Evolutionary conservation across 495 filamentous ascomycete genomes (phyloP), one percentile per base, ranked within the genome.

Genomic region (Staphylotrichum tortipilum): DNA sequence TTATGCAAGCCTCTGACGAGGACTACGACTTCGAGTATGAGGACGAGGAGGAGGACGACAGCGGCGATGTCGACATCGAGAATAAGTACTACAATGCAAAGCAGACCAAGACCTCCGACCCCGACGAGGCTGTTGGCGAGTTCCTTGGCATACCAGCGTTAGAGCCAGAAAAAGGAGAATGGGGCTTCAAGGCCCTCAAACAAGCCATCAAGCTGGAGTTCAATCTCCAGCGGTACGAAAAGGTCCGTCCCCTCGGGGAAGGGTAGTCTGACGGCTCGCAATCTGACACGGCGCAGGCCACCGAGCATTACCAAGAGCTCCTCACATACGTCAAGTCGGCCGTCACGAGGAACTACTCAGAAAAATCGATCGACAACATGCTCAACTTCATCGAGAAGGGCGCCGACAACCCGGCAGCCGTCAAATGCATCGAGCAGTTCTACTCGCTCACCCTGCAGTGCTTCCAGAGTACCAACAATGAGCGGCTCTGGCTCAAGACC

Each of bases 1-100:
- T 98, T 66, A 98, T 98, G 92, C 89, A 96, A 67, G 92, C 94
- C 65, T 96, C 91, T 1, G 92, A 88, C 43, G 82, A 92, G 73
- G 82, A 92, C 82, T 96, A 95, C 66, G 92, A 96, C 68, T 97
- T 96, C 62, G 92, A 98, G 54, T 96, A 96, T 68, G 86, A 82
- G 34, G 80, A 91, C 62, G 88, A 90, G 56, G 90, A 94, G 53
- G 92, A 90, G 15, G 88, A 95, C 37, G 84, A 95, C 38, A 79
- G 75, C 31, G 87, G 84, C 18, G 86, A 95, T 65, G 84, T 96
- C 56, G 90, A 91, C 49, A 90, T 97, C 62, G 94, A 97, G 66
- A 98, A 98, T 73, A 95, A 95, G 71, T 98, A 98, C 72, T 98
- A 97, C 77, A 97, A 95, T 71, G 92, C 92, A 22, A 98, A 98